Evolutionary conservation across 768 basidiomycete genomes (phyloP), one percentile per base, ranked within the genome.

Genomic region (Suillus alpinus): DNA sequence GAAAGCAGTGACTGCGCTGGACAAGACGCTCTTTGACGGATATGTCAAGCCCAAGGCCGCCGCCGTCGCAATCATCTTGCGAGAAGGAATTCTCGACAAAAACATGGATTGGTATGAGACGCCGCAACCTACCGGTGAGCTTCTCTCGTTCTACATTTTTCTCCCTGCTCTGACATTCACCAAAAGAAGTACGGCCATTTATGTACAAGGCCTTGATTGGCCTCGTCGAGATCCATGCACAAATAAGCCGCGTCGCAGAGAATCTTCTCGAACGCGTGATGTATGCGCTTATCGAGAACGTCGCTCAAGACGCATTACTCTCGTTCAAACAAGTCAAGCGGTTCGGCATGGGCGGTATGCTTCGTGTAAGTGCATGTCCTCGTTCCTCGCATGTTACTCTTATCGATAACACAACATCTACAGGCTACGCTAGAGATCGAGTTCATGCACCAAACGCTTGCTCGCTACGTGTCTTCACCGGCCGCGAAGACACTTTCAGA

Each of bases 401-500:
- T 36, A 20, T 18, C 16, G 6, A 9, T 31, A 1, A 63, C 4
- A 60, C 46, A 5, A 4, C n/a, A 14, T 4, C n/a, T 20, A 29
- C 71, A 98, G 95, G 97, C 97, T 14, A 98, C 97, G 5, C 87
- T 99, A 31, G 96, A 98, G 75, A 97, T 98, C 66, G 97, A 98
- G 77, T 98, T 98, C 78, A 88, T 98, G 81, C 96, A 99, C 74
- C 97, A 98, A 77, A 94, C 92, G 6, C 79, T 99, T 44, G 86
- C 88, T 34, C 88, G 91, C 66, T 95, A 96, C 71, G 91, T 98
- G 58, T 90, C 91, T 16, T 80, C 87, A 1, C 69, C 81, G 7
- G 93, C 96, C 14, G 90, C 91, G 39, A 86, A 87, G 69, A 92
- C 87, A 53, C 84, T 99, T 31, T 90, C 93, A 34, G 91, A 96